phyloP scores from a whole-genome alignment of 371 early-diverging fungal genomes.

The Mortierella sp. region DNA sequence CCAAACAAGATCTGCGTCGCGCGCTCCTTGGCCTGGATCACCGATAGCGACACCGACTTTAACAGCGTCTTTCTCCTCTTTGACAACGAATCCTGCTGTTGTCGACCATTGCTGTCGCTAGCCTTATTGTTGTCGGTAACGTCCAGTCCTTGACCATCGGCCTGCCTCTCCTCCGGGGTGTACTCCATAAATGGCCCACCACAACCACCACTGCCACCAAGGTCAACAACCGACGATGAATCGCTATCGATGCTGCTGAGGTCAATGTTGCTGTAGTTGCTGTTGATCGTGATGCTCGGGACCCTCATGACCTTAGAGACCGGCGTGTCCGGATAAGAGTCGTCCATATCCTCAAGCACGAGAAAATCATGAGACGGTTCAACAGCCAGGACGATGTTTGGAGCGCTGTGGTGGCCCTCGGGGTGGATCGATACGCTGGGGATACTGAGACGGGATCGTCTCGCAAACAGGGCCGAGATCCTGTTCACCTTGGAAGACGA shows the following conservation, averaged over 20 bases:
- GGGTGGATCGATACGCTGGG: not conserved
- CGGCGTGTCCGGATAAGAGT: not conserved
- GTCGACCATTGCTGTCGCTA: not conserved
- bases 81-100: not conserved
- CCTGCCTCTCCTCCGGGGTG: too few species aligned
- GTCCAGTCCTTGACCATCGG: too few species aligned
- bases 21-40: not conserved
- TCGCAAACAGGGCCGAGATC: not conserved
- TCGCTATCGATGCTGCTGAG: too few species aligned
- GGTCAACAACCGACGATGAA: too few species aligned
- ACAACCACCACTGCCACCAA: too few species aligned
- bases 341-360: not conserved
- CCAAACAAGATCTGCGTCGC: not conserved
- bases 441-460: not conserved
- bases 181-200: too few species aligned
- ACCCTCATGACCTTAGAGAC: not conserved
- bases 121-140: not conserved
- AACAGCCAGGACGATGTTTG: too few species aligned
- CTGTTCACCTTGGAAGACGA: not conserved
- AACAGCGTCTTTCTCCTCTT: not conserved
- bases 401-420: not conserved
- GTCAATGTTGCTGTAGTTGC: not conserved
- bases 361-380: too few species aligned
- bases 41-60: not conserved
- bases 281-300: not conserved